Conservation (phyloP, 495 filamentous ascomycete species). For the Daldinia decipiens region DNA sequence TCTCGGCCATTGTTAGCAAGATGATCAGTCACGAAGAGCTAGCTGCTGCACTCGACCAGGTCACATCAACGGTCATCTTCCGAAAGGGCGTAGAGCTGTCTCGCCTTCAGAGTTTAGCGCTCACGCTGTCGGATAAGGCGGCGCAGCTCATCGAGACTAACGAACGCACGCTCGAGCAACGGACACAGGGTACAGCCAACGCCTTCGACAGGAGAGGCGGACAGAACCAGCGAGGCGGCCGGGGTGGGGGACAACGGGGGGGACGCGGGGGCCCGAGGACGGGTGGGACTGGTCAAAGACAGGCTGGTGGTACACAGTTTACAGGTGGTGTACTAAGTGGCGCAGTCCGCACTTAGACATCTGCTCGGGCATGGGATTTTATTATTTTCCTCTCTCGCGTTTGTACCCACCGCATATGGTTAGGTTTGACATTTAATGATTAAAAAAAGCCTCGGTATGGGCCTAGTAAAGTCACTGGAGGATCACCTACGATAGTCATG, state of each 20-base stretch:
- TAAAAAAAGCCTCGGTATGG: slow-evolving; percentile 31
- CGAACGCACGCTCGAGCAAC: slow-evolving; percentile 94
- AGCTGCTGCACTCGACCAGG: slow-evolving; percentile 94
- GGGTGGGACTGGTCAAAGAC: slow-evolving; percentile 63
- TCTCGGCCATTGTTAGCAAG: slow-evolving; percentile 93
- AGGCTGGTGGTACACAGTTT: slow-evolving; percentile 67
- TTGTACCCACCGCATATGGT: slow-evolving; percentile 48
- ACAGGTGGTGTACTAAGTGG: slow-evolving; percentile 67
- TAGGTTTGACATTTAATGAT: slow-evolving; percentile 42
- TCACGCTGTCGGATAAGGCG: slow-evolving; percentile 95
- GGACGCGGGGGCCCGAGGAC: slow-evolving; percentile 72
- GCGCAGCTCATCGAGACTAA: slow-evolving; percentile 95
- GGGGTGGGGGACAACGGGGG: slow-evolving; percentile 71
- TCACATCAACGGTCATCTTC: slow-evolving; percentile 98
- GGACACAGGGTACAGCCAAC: slow-evolving; percentile 93
- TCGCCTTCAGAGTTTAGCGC: slow-evolving; percentile 91
- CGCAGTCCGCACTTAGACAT: slow-evolving; percentile 61
- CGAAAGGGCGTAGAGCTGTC: slow-evolving; percentile 98
- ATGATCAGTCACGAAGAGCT: slow-evolving; percentile 99
- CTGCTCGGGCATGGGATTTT: slow-evolving; percentile 12
- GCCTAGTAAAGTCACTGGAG: slow-evolving; percentile 24
- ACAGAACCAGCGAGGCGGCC: slow-evolving; percentile 77
- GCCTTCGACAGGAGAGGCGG: slow-evolving; percentile 91
- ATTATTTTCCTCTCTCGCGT: slow-evolving; percentile 37
- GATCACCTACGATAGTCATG: slow-evolving; percentile 19